phyloP scores from a whole-genome alignment of 2,329 filamentous ascomycete species.

The Colletotrichum tropicale region DNA sequence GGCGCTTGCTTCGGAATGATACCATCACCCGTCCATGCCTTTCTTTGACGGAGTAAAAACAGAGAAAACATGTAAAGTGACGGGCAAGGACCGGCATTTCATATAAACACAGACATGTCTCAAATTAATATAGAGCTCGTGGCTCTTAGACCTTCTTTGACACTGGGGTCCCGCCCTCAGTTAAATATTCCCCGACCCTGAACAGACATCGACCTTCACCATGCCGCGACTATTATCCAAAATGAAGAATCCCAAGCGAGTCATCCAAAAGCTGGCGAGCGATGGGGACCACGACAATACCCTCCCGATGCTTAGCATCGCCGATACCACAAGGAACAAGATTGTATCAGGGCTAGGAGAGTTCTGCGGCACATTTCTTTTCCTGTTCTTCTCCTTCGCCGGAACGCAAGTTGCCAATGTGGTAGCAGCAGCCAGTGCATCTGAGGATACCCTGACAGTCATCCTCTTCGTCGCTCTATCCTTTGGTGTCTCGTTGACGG shows the following conservation, averaged over 20 bases:
- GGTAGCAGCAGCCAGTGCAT: background rate
- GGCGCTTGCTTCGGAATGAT: background rate
- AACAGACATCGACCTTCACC: background rate
- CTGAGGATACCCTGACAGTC: slow-evolving; percentile 31
- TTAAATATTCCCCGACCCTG: background rate
- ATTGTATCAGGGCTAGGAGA: slow-evolving; percentile 50
- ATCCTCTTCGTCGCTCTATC: slow-evolving; percentile 54
- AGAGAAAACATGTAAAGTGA: background rate
- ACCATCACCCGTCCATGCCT: background rate
- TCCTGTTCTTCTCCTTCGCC: slow-evolving; percentile 49
- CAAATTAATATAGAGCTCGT: background rate
- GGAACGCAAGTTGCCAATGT: slow-evolving; percentile 39
- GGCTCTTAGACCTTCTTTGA: background rate
- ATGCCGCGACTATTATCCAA: background rate
- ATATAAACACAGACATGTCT: background rate
- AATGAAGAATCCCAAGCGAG: background rate
- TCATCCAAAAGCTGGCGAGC: background rate
- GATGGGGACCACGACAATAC: background rate
- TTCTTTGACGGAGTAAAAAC: background rate
- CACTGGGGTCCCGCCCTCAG: background rate
- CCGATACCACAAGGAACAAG: slow-evolving; percentile 32
- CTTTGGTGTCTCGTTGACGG: slow-evolving; percentile 55
- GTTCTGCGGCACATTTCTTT: slow-evolving; percentile 59
- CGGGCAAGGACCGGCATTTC: background rate
- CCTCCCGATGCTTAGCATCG: slow-evolving; percentile 10